Percentiles rank a stretch among this genome's conserved stretches.
These are phyloP conservation scores for Cladochytrium replicatum DNA, from an alignment of 192 early-diverging fungal species.

Conservation along the genomic window DNA sequence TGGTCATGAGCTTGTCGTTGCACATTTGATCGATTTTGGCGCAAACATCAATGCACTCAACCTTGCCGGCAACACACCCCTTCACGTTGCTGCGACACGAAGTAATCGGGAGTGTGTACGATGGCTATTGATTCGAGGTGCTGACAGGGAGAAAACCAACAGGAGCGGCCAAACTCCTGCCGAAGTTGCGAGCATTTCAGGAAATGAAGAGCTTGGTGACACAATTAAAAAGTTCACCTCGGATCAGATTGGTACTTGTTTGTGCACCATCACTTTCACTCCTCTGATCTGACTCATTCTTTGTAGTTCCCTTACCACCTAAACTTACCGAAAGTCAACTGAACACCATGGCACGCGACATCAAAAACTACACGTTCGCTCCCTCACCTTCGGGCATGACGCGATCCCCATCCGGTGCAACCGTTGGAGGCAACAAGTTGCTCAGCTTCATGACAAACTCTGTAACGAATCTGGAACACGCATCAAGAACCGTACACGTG, in stretches of 20 bases:
- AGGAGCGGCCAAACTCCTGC: slow-evolving; percentile 35
- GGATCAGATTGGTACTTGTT: slow-evolving; percentile 29
- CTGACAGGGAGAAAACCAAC: slow-evolving; percentile 31
- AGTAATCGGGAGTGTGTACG: slow-evolving; percentile 32
- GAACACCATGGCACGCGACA: too few species aligned
- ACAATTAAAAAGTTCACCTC: slow-evolving; percentile 32
- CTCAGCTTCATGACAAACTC: too few species aligned
- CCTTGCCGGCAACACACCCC: slow-evolving; percentile 43
- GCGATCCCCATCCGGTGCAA: too few species aligned
- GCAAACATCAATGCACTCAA: slow-evolving; percentile 33
- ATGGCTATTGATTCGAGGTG: slow-evolving; percentile 41
- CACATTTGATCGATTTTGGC: slow-evolving; percentile 40
- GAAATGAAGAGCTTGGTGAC: slow-evolving; percentile 33
- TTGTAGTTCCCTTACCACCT: too few species aligned
- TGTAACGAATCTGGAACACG: too few species aligned
- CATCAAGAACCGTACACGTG: too few species aligned
- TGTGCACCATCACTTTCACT: too few species aligned
- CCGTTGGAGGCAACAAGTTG: too few species aligned
- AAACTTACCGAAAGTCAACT: too few species aligned
- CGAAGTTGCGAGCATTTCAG: slow-evolving; percentile 32
- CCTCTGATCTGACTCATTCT: too few species aligned
- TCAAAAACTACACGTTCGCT: too few species aligned
- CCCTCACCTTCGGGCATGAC: too few species aligned
- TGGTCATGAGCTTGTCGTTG: slow-evolving; percentile 30
- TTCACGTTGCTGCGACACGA: slow-evolving; percentile 38